phyloP scores from a whole-genome alignment of 202 grass and related monocot genomes.

The Dendrocalamus latiflorus region DNA sequence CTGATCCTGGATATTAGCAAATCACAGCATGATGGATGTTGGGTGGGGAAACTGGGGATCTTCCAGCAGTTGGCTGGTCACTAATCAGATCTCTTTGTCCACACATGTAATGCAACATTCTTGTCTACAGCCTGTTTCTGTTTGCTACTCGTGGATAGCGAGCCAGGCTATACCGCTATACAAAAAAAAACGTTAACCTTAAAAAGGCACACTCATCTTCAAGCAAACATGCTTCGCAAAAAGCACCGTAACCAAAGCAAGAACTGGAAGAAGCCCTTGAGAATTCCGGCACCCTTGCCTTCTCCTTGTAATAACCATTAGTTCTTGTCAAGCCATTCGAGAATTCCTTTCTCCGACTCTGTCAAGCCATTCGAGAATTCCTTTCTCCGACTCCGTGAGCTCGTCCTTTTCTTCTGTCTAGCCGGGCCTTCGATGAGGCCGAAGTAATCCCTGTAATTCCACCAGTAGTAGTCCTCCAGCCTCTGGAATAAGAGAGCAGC shows the following conservation, averaged over 20 bases:
- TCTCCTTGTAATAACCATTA: constrained; percentile 9
- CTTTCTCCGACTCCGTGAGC: constrained; percentile 71
- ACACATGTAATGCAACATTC: neutral
- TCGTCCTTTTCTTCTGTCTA: constrained; percentile 54
- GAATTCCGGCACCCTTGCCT: neutral
- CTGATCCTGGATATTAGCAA: neutral
- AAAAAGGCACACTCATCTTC: neutral
- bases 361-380: constrained; percentile 80
- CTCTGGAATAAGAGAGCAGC: constrained; percentile 42
- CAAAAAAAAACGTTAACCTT: neutral
- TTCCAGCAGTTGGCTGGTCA: neutral
- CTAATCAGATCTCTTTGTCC: neutral
- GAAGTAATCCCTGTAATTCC: constrained; percentile 89
- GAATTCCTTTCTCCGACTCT: constrained; percentile 75
- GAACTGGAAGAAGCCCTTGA: neutral
- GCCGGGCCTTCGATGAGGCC: constrained; percentile 58
- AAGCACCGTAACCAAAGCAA: neutral
- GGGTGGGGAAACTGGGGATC: neutral
- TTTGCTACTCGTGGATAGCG: neutral
- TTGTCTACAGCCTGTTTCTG: neutral
- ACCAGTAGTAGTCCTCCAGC: constrained; percentile 75
- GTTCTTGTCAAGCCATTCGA: constrained; percentile 93
- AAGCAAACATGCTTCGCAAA: neutral
- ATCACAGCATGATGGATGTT: neutral
- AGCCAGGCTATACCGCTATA: neutral